Conservation (phyloP, 345 rosid species). For the Noccaea caerulescens region DNA sequence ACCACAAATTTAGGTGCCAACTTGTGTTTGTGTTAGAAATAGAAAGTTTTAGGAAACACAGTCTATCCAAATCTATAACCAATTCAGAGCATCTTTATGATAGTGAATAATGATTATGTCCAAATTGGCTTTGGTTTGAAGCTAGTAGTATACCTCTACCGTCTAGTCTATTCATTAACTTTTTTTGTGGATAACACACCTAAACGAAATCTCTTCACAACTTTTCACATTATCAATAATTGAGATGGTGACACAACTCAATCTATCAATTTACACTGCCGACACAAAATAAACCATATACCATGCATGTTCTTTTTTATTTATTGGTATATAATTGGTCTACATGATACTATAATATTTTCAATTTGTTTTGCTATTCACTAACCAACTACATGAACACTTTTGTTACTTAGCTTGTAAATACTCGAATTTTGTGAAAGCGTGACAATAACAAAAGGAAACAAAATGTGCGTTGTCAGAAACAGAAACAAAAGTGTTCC, state of each 20-base stretch:
- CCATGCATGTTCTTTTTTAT: slow-evolving; percentile 6
- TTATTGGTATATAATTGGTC: neutral
- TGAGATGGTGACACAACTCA: slow-evolving; percentile 39
- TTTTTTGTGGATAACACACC: slow-evolving; percentile 12
- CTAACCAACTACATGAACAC: neutral
- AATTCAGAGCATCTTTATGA: neutral
- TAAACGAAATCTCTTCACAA: slow-evolving; percentile 3
- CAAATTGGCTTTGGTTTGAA: slow-evolving; percentile 13
- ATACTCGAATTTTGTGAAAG: neutral
- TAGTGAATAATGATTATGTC: slow-evolving; percentile 2
- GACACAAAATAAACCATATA: slow-evolving; percentile 36
- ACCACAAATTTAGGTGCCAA: neutral
- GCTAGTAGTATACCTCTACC: neutral
- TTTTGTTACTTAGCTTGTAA: slow-evolving; percentile 17
- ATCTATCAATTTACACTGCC: slow-evolving; percentile 32
- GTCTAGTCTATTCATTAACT: slow-evolving; percentile 1
- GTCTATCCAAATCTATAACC: neutral
- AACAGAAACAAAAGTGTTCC: slow-evolving; percentile 1
- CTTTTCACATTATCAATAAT: slow-evolving; percentile 31
- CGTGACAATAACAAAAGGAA: slow-evolving; percentile 27
- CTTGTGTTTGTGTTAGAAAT: neutral
- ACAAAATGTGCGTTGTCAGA: slow-evolving; percentile 29
- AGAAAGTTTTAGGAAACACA: neutral
- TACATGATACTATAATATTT: neutral
- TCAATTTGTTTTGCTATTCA: neutral